Base-by-base conservation (phyloP, 805 yeast genomes). In the Pichia eremophila region DNA sequence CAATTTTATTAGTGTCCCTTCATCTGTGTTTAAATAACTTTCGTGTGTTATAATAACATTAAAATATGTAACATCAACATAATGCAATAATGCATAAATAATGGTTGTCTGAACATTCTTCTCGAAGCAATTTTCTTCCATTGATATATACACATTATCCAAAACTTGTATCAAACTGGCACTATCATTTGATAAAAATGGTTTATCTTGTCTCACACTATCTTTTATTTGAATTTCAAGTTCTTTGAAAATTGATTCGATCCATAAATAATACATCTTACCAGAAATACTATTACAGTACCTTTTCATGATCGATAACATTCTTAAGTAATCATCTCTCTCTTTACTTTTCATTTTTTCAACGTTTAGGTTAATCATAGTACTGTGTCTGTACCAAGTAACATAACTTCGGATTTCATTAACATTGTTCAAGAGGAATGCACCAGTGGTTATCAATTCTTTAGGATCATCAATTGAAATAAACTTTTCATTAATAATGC, bases 271-370 rank as follows among this genome's bases (percentile, higher is more conserved):
- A 34, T 52, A 52, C 41, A 48, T 37, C 31, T 47, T 48, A 22
- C 53, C 51, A 44, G 46, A 52, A 32, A 48, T 45, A 9, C 48
- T 50, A n/a, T 52, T 53, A 41, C 45, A 50, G 43, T 50, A 52
- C 28, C 55, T 47, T 34, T 52, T 50, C 39, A 50, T 36, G 22
- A 52, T 52, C 14, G 46, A 40, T 15, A 50, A 29, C 40, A 52
- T 43, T 34, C 49, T 52, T 36, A 52, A 42, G 36, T 44, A 43
- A 15, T 52, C 47, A 25, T 45, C 40, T 41, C 55, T 49, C 28
- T 50, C 49, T 14, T 44, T 39, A 8, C 41, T 41, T 14, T 41
- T 46, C 36, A 44, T 32, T 4, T 19, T n/a, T 12, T 41, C 37
- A 9, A 44, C 46, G 38, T 44, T 38, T 18, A 50, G 45, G 39